These are phyloP conservation scores for Termitomyces sp. DNA, from an alignment of 768 basidiomycete genomes.

Conservation along the genomic window DNA sequence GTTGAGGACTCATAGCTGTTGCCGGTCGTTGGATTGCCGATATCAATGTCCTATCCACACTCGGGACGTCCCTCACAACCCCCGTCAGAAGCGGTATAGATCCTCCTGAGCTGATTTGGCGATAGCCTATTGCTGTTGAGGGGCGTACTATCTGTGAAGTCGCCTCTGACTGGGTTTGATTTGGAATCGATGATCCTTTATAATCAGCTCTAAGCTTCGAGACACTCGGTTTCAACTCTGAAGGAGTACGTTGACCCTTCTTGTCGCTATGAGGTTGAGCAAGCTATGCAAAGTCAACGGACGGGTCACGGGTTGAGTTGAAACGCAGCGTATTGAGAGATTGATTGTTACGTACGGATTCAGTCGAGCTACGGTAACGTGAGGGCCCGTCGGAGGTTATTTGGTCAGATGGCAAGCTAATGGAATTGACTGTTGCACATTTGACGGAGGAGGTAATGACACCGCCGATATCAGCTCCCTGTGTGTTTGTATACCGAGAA, in stretches of 20 bases:
- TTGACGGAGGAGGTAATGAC: neutral
- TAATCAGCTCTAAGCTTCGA: slow-evolving; percentile 8
- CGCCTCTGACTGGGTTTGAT: neutral
- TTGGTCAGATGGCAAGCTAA: neutral
- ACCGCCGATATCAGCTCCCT: neutral
- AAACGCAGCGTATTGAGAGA: neutral
- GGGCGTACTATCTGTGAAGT: slow-evolving; percentile 7
- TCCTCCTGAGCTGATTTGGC: slow-evolving; percentile 6
- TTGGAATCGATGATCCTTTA: neutral
- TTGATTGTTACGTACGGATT: neutral
- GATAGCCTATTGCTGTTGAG: slow-evolving; percentile 14
- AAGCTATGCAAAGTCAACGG: neutral
- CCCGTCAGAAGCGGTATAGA: neutral
- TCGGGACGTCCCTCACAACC: neutral
- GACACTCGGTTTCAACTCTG: neutral
- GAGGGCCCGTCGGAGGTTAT: neutral
- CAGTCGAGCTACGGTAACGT: neutral
- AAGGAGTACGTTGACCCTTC: neutral
- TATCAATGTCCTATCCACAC: neutral
- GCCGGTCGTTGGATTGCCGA: slow-evolving; percentile 9
- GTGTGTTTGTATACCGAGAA: neutral
- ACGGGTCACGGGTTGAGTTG: neutral
- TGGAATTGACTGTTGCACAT: neutral
- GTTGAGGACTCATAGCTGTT: slow-evolving; percentile 10
- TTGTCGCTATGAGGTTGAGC: neutral